Evolutionary conservation across 2,329 filamentous ascomycete species (phyloP).

Genomic region (Talaromyces sp.): DNA sequence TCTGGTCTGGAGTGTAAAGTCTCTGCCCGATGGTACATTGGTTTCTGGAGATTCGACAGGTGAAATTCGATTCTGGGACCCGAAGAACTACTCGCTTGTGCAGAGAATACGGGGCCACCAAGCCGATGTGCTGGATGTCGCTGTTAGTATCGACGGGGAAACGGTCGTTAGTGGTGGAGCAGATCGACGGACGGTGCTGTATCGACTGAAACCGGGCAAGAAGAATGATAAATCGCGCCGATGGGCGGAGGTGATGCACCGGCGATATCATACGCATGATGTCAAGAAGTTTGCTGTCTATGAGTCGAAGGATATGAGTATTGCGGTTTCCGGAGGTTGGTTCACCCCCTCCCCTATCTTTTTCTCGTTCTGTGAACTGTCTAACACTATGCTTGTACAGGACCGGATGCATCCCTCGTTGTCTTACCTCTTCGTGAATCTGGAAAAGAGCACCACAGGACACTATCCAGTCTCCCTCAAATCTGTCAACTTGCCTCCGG

Average conservation of each 20-base stretch:
- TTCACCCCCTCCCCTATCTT: neutral
- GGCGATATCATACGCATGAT: constrained; percentile 86
- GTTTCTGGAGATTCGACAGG: constrained; percentile 94
- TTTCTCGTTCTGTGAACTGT: no score
- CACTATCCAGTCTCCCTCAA: constrained; percentile 80
- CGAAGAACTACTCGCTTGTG: constrained; percentile 81
- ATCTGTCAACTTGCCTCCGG: constrained; percentile 70
- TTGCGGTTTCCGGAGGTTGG: constrained; percentile 85
- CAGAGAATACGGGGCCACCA: constrained; percentile 85
- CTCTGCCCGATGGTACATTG: constrained; percentile 80
- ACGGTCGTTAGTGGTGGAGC: constrained; percentile 87
- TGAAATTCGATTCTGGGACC: constrained; percentile 89
- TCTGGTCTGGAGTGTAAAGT: constrained; percentile 91
- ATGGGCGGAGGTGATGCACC: constrained; percentile 84
- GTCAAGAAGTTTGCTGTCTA: constrained; percentile 92
- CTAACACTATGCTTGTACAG: constrained; percentile 42
- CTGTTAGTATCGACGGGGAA: constrained; percentile 73
- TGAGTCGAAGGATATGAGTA: constrained; percentile 76
- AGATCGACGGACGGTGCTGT: constrained; percentile 81
- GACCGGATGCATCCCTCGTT: constrained; percentile 79
- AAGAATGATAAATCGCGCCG: constrained; percentile 56
- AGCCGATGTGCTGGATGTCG: constrained; percentile 86
- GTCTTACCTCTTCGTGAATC: constrained; percentile 75
- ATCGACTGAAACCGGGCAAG: constrained; percentile 57
- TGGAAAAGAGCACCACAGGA: constrained; percentile 75